Base-by-base conservation (phyloP, 805 yeast genomes). In the Candida coleopterorum region DNA sequence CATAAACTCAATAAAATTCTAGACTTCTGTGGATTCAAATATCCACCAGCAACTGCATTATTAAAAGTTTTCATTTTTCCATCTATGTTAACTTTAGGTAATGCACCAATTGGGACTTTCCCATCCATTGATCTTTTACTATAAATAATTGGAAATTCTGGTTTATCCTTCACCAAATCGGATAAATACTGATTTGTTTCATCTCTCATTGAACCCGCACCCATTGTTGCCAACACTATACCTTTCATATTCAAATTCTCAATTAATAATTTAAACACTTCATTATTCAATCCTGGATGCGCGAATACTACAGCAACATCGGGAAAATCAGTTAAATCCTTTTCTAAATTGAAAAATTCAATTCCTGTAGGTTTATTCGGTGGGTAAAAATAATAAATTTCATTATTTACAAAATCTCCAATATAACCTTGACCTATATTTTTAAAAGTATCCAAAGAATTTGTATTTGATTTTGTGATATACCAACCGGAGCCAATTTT, bases 121-220 rank as follows among this genome's bases (percentile, higher is more conserved):
- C 87, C 87, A 51, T 79, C 85, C 69, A 75, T 76, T 7, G 85
- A 70, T 50, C 86, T 67, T 49, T 79, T 79, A 23, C 85, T 77
- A 50, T 75, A 79, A 1, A 81, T 65, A 1, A 79, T 66, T 1
- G 86, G 86, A 20, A 77, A 61, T 14, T 57, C 48, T 20, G 56
- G 48, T 6, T 40, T 39, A n/a, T 57, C 48, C 40, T 66, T 68
- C 8, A 25, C 12, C 15, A 64, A 60, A 31, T 62, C 57, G 20
- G 64, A 58, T 29, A 70, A 50, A n/a, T 58, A 55, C 29, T 63
- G 61, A 43, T 74, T 75, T 2, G 80, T 74, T 11, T 51, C 58
- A 4, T 69, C 73, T 18, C 77, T 66, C 56, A 80, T 54, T 2
- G 83, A 75, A 1, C 87, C 87, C 1, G 86, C 84, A 25, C 87